Evolutionary conservation across 75 land plant genomes (phyloP).

Genomic region (Cunninghamia lanceolata): DNA sequence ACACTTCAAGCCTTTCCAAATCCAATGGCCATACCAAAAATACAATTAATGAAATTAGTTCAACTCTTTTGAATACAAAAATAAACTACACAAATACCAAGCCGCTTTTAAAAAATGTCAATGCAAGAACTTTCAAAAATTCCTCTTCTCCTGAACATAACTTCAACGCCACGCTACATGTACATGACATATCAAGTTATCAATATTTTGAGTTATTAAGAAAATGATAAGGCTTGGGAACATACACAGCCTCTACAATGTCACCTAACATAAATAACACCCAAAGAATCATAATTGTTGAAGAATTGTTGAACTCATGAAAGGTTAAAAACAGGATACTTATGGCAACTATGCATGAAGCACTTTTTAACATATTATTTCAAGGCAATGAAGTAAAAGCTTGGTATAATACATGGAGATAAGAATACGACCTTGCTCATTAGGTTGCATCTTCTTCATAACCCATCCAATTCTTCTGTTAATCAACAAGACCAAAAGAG

Average conservation of each 20-base stretch:
- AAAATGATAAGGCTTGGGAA: background rate
- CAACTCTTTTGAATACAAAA: background rate
- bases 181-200: background rate
- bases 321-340: background rate
- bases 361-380: background rate
- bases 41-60: background rate
- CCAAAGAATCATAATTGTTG: background rate
- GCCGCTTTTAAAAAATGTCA: background rate
- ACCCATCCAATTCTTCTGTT: slow-evolving; percentile 2
- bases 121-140: background rate
- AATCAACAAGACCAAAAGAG: background rate
- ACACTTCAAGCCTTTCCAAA: background rate
- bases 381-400: background rate
- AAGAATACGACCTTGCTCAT: slow-evolving; percentile 2
- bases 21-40: background rate
- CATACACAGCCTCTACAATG: background rate
- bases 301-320: background rate
- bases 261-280: background rate
- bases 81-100: background rate
- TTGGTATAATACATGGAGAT: background rate
- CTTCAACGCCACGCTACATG: background rate
- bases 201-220: background rate
- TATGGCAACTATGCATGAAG: background rate
- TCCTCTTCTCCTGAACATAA: background rate
- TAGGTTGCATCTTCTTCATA: background rate